These are phyloP conservation scores for Rugosomyces carneus DNA, from an alignment of 1,284 basidiomycete genomes.

Conservation along the genomic window DNA sequence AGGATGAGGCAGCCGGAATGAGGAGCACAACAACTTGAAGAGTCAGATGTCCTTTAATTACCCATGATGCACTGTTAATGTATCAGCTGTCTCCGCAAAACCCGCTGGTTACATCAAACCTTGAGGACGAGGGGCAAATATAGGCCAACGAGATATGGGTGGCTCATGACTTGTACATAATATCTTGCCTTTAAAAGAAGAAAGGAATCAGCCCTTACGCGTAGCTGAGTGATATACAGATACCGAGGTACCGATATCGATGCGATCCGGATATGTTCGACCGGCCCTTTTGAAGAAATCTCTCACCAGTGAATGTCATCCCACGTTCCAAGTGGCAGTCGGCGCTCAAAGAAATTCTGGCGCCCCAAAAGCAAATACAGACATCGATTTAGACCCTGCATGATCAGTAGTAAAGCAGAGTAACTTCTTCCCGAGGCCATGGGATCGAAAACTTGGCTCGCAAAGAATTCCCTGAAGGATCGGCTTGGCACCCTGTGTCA, in stretches of 20 bases:
- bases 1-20: conserved; percentile 1
- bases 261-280: conserved; percentile 42
- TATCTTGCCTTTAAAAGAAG: neutral
- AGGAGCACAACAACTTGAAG: neutral
- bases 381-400: conserved; percentile 32
- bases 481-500: conserved; percentile 23
- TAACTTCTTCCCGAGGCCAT: conserved; percentile 46
- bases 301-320: conserved; percentile 39
- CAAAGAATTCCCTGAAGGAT: conserved; percentile 58
- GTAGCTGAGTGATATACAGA: conserved; percentile 1
- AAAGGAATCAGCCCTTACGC: neutral
- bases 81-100: conserved; percentile 4
- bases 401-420: conserved; percentile 35
- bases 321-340: conserved; percentile 52
- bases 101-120: neutral
- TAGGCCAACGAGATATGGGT: neutral
- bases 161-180: neutral
- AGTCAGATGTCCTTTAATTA: neutral
- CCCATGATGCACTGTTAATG: neutral
- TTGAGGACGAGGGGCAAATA: neutral
- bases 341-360: conserved; percentile 32
- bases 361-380: conserved; percentile 52
- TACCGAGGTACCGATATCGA: conserved; percentile 12
- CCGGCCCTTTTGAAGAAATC: conserved; percentile 42
- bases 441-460: conserved; percentile 34